Base-by-base conservation (phyloP, 208 protist genomes). In the Balamuthia mandrillaris region DNA sequence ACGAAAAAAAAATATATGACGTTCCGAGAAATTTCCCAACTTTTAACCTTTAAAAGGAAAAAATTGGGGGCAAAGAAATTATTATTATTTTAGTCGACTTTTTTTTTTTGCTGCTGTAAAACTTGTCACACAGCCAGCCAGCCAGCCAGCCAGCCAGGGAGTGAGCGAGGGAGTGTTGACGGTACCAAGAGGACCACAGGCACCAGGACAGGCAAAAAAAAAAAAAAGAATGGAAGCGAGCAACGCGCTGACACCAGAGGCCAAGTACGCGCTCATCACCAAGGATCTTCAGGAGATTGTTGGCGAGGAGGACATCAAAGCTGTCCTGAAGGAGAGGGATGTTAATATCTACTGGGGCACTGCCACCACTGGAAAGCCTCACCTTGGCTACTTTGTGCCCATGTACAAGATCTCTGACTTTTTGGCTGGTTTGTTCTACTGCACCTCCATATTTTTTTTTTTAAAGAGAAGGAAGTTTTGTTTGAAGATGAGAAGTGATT, bases 371-470 rank as follows among this genome's bases (percentile, higher is more conserved):
- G 72, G 85, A 18, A 89, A 86, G 60, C 89, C 89, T 2, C 89
- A 91, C 60, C 41, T 91, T 24, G 89, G 65, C 42, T 91, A 91
- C 88, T 90, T 91, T 75, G 89, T 91, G 2, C 89, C 89, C 60
- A 88, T 90, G 24, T 58, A 63, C 42, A 91, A 91, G 87, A 86
- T 91, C 29, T 61, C 89, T 33, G 89, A 91, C 41, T 90, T 91
- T 61, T 77, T 91, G 7, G 31, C 35, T 5, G 88, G 47, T 54
- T 39, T 29, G 52, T 52, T 29, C 21, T 3, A 16, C 29, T 52
- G 16, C 47, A 45, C 44, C 4, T 9, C 9, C 31, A 63, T 35
- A 29, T 7, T 35, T 63, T 63, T 10, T 63, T 7, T 24, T 7
- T 63, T 9, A 31, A 63, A 24, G 14, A 24, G 18, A 54, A 24